Evolutionary conservation across 1,284 basidiomycete genomes (phyloP), one percentile per base, ranked within the genome.

Genomic region (Porogramme epimiltina): DNA sequence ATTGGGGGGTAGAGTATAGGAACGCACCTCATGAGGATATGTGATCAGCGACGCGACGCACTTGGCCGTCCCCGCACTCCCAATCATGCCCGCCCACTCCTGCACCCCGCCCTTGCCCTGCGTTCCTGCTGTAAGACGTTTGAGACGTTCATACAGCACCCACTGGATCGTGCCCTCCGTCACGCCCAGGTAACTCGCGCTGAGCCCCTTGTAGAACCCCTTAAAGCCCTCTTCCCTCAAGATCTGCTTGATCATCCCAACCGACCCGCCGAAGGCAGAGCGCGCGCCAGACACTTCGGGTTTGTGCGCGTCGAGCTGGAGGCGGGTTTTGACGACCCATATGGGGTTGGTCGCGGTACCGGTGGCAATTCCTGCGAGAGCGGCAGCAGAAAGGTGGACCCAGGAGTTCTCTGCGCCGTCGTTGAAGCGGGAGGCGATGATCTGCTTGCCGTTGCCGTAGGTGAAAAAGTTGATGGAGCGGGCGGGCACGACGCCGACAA

Each of bases 111-210:
- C 82, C 52, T 75, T 73, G 0, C 80, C 79, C 54, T 87, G 77
- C 25, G 79, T 75, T 1, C 71, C 71, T 22, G 74, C 72, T 9
- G 81, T 80, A 15, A 90, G 63, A 59, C 73, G 78, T 70, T 95
- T 94, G 52, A 95, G 69, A 31, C 82, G 78, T 67, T 99, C 97
- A 69, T 99, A 99, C 11, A 99, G 74, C 19, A 92, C 91, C 97
- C 97, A 99, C 67, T 98, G 96, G 50, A 99, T 98, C 19, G 95
- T 95, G 3, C 91, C 91, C 70, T 99, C 97, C 16, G 94, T 92
- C 6, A 98, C 96, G 26, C 97, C 97, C 16, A 99, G 79, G 70
- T 98, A 95, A 61, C 90, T 94, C 44, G 97, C 97, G 58, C 89
- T 93, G 42, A 99, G 74, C 3, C 97, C 97, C 69, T 94, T 93